Percentiles rank a stretch among this genome's conserved stretches.
Evolutionary conservation across 2,329 filamentous ascomycete species (phyloP).

Genomic region (Mollisia scopiformis): DNA sequence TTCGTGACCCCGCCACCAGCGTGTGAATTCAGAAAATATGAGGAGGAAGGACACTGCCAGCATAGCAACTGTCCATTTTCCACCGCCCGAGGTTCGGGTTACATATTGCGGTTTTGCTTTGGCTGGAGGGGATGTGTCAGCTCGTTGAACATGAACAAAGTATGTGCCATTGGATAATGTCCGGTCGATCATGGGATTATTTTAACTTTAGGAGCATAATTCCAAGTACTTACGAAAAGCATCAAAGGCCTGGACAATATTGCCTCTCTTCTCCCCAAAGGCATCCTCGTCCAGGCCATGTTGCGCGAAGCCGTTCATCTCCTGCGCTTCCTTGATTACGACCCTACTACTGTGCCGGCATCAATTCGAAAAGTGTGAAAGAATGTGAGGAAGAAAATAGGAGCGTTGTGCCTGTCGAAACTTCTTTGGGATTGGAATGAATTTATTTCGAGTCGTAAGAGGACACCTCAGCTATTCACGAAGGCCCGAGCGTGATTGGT

Average conservation of each 20-base stretch:
- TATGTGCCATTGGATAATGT: not conserved
- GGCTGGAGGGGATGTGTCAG: slow-evolving; percentile 54
- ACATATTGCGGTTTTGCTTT: slow-evolving; percentile 97
- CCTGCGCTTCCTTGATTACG: slow-evolving; percentile 9
- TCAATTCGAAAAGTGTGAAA: slow-evolving; percentile 12
- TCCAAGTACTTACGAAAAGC: slow-evolving; percentile 77
- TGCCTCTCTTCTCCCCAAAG: slow-evolving; percentile 73
- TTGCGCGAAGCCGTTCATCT: slow-evolving; percentile 77
- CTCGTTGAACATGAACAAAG: not conserved
- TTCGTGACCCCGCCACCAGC: slow-evolving; percentile 85
- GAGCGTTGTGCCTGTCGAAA: slow-evolving; percentile 18
- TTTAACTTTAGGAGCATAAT: not conserved
- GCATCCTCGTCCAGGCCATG: slow-evolving; percentile 74
- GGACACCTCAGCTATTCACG: slow-evolving; percentile 20
- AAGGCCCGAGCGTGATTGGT: slow-evolving; percentile 8
- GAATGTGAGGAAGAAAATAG: slow-evolving; percentile 2
- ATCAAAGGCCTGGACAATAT: slow-evolving; percentile 85
- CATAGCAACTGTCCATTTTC: slow-evolving; percentile 91
- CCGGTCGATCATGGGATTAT: not conserved
- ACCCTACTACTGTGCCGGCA: slow-evolving; percentile 9
- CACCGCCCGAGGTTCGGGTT: slow-evolving; percentile 80
- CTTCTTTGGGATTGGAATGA: slow-evolving; percentile 14
- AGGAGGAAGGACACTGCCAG: slow-evolving; percentile 74
- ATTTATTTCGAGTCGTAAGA: slow-evolving; percentile 18
- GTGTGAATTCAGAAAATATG: slow-evolving; percentile 73